A percentile compares a stretch with the other conserved stretches of the same genome.
Conservation (phyloP, 306 rosid species). For the Vicia sativa region DNA sequence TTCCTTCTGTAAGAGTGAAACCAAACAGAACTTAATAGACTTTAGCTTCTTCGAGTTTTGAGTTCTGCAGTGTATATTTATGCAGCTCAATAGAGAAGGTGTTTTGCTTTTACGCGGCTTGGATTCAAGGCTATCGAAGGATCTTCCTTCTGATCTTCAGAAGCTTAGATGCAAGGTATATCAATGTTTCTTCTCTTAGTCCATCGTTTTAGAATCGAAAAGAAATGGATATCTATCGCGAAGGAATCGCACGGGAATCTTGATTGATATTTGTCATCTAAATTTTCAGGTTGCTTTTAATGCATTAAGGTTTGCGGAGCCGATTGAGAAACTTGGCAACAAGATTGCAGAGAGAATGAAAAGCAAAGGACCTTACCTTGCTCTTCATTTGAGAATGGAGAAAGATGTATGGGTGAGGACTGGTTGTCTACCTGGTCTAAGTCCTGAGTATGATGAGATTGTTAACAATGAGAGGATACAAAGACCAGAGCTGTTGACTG, state of each 20-base stretch:
- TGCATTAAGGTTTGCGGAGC: conserved; percentile 87
- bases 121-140: conserved; percentile 90
- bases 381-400: conserved; percentile 95
- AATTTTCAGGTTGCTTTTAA: conserved; percentile 86
- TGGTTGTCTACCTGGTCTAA: conserved; percentile 91
- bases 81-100: conserved; percentile 91
- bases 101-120: conserved; percentile 87
- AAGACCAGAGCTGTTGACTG: conserved; percentile 88
- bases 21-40: too few relatives aligned
- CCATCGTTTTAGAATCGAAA: background rate
- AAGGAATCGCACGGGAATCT: background rate
- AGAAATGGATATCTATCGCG: background rate
- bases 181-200: background rate
- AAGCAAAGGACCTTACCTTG: conserved; percentile 90
- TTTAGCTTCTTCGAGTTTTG: too few relatives aligned
- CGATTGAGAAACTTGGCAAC: conserved; percentile 76
- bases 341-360: conserved; percentile 77
- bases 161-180: conserved; percentile 96
- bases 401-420: conserved; percentile 99
- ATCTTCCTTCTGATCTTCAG: conserved; percentile 97
- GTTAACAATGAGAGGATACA: conserved; percentile 69
- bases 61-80: too few relatives aligned
- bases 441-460: conserved; percentile 69
- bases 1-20: too few relatives aligned
- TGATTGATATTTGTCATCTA: background rate